Conservation (phyloP, 345 rosid species). For the Hypericum perforatum region DNA sequence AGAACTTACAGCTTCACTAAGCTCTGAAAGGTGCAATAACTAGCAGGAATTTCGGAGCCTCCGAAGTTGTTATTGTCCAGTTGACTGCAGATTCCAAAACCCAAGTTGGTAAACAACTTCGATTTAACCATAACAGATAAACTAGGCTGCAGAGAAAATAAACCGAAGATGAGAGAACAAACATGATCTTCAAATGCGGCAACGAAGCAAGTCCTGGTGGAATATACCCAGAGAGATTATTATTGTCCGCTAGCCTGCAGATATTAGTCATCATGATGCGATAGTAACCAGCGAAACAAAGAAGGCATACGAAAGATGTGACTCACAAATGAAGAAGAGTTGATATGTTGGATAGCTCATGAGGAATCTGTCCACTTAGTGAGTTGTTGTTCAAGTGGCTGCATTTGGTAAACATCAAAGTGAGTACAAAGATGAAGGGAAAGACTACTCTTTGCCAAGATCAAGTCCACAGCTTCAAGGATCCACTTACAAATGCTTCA, state of each 20-base stretch:
- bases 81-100: slow-evolving; percentile 42
- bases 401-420: slow-evolving; percentile 26
- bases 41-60: slow-evolving; percentile 54
- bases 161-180: slow-evolving; percentile 15
- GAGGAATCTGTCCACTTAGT: slow-evolving; percentile 58
- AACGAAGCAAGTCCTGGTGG: slow-evolving; percentile 54
- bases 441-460: background rate
- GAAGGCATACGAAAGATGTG: slow-evolving; percentile 9
- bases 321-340: slow-evolving; percentile 76
- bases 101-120: no score
- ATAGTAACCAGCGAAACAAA: no score
- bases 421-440: slow-evolving; percentile 4
- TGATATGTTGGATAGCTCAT: slow-evolving; percentile 53
- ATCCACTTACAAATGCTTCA: slow-evolving; percentile 68
- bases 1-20: slow-evolving; percentile 53
- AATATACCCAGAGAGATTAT: slow-evolving; percentile 61
- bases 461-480: slow-evolving; percentile 14
- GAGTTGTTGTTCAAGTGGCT: slow-evolving; percentile 95
- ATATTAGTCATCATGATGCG: slow-evolving; percentile 10
- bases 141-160: no score
- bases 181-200: slow-evolving; percentile 60
- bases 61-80: slow-evolving; percentile 75
- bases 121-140: no score
- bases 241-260: slow-evolving; percentile 72
- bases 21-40: slow-evolving; percentile 45